Evolutionary conservation across 805 yeast species (phyloP), one percentile per base, ranked within the genome.

Genomic region (Wickerhamiella azyma): DNA sequence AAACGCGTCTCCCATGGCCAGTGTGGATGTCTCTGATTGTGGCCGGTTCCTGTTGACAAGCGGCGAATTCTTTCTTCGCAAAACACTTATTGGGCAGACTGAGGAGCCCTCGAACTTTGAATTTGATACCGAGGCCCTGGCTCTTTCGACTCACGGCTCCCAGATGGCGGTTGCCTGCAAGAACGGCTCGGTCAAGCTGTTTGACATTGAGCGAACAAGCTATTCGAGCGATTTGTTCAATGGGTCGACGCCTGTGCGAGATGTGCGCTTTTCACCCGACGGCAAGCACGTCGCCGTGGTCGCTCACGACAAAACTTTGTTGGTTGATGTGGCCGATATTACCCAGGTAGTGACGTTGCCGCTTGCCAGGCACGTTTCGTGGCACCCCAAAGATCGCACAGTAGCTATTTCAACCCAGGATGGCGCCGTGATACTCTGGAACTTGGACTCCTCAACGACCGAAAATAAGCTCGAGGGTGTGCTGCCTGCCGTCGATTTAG

Each of bases 351-450:
- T 66, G 47, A 62, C 67, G 9, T 59, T 76, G 8, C 71, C 73
- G 0, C 58, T 62, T 36, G 65, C 69, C 47, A 59, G 67, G 9
- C 70, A 71, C 52, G 64, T 75, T n/a, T 62, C 75, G 9, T 65
- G 59, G 51, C 59, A 59, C 48, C 66, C 66, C 2, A 41, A 43
- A 7, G 59, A 61, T 21, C 26, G 45, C n/a, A 35, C 55, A 36
- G 50, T 67, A 9, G 53, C 66, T 3, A 53, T 61, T 3, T 53
- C 63, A 19, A 50, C 58, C 19, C 42, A 54, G 17, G 67, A 67
- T 49, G 67, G 69, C 10, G 42, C 48, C 2, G 49, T 66, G 13
- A 52, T 65, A 17, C 45, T 67, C 26, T 58, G 50, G 46, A 55
- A 58, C 21, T 28, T 65, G 8, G 41, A 36, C 16, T 6, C 16